These are phyloP conservation scores for Pezicula radicicola DNA, from an alignment of 2,329 filamentous ascomycete genomes.

Conservation along the genomic window DNA sequence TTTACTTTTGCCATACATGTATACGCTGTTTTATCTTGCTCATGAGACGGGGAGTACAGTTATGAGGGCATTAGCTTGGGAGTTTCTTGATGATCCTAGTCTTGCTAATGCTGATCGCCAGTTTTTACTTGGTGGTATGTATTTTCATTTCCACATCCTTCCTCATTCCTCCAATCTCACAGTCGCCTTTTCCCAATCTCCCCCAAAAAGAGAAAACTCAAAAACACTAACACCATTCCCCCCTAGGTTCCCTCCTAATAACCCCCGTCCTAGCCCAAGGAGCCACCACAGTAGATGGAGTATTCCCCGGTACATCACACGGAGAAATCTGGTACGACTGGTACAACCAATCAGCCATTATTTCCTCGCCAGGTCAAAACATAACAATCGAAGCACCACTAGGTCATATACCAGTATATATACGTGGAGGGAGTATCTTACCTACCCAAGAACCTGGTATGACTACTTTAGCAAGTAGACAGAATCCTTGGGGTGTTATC, in stretches of 20 bases:
- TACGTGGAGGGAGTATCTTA: constrained; percentile 66
- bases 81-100: constrained; percentile 68
- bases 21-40: constrained; percentile 68
- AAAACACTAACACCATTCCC: too few relatives aligned
- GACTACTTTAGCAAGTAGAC: constrained; percentile 61
- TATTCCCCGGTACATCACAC: constrained; percentile 64
- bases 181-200: too few relatives aligned
- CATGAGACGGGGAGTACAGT: constrained; percentile 65
- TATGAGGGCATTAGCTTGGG: constrained; percentile 71
- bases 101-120: constrained; percentile 66
- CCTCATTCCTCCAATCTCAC: too few relatives aligned
- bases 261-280: constrained; percentile 65
- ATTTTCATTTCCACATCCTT: too few relatives aligned
- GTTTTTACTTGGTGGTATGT: constrained; percentile 60
- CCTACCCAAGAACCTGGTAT: constrained; percentile 66
- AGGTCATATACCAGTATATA: constrained; percentile 67
- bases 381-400: constrained; percentile 58
- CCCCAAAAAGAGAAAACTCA: too few relatives aligned
- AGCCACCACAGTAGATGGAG: constrained; percentile 57
- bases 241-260: constrained; percentile 52
- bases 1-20: constrained; percentile 69
- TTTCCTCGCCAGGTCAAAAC: constrained; percentile 50
- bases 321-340: constrained; percentile 74
- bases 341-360: constrained; percentile 63
- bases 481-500: constrained; percentile 65